These are phyloP conservation scores for Platanus orientalis DNA, from an alignment of 164 flowering plant species.

Conservation along the genomic window DNA sequence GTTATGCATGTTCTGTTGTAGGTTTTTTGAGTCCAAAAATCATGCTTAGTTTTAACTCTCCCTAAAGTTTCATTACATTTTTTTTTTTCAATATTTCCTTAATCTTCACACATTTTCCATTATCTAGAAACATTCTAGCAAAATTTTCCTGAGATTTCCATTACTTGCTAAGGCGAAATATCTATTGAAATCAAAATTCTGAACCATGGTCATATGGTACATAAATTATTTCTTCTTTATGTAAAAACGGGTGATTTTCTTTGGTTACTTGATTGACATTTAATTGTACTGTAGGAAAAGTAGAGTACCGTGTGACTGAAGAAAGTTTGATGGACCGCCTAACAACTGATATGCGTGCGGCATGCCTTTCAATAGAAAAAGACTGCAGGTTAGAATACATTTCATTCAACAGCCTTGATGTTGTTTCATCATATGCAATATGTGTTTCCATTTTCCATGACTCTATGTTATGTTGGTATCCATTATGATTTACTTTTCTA, in stretches of 20 bases:
- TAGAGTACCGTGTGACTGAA: conserved; percentile 63
- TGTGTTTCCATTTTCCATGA: not conserved
- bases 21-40: too few species aligned
- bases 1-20: too few species aligned
- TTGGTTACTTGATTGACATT: not conserved
- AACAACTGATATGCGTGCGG: conserved; percentile 52
- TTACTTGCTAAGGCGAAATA: too few species aligned
- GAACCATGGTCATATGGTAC: not conserved
- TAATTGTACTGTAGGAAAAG: conserved; percentile 40
- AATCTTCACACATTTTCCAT: too few species aligned
- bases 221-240: not conserved
- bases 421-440: not conserved
- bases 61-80: too few species aligned
- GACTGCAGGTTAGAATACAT: conserved; percentile 54
- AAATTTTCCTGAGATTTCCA: too few species aligned
- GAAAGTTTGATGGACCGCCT: conserved; percentile 80
- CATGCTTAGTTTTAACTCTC: too few species aligned
- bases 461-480: not conserved
- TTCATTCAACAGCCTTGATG: not conserved
- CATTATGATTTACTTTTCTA: not conserved
- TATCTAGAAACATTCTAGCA: too few species aligned
- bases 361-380: conserved; percentile 39
- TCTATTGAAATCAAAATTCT: too few species aligned
- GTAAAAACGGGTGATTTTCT: too few species aligned
- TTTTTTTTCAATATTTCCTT: too few species aligned